phyloP scores from a whole-genome alignment of 2,329 filamentous ascomycete species.

The Ophiocordyceps sinensis region DNA sequence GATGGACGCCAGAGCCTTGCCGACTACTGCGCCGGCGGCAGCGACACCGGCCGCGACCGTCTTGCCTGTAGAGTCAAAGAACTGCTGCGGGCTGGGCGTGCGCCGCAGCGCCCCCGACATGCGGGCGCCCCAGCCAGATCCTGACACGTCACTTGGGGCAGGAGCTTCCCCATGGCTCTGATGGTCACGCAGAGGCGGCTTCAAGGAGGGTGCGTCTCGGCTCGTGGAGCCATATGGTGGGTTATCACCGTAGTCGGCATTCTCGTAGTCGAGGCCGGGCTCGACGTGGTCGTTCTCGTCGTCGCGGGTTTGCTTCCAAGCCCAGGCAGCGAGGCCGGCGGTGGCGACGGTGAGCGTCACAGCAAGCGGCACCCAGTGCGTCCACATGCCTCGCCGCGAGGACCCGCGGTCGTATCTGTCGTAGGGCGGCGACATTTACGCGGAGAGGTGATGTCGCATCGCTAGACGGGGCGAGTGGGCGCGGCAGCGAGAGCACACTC shows the following conservation, averaged over 20 bases:
- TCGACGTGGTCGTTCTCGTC: conserved; percentile 53
- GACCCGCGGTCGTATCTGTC: conserved; percentile 42
- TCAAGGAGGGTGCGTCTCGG: conserved; percentile 18
- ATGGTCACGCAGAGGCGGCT: conserved; percentile 22
- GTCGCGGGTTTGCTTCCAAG: conserved; percentile 78
- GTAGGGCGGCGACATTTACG: conserved; percentile 46
- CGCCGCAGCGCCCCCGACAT: conserved; percentile 70
- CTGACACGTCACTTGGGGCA: conserved; percentile 15
- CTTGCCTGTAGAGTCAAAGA: conserved; percentile 72
- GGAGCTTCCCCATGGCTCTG: conserved; percentile 26
- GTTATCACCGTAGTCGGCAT: conserved; percentile 38
- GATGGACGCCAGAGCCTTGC: conserved; percentile 69
- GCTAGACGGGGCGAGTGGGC: conserved; percentile 5
- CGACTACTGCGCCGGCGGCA: conserved; percentile 69
- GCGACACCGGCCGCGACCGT: conserved; percentile 69
- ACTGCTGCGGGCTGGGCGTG: conserved; percentile 76
- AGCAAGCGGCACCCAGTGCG: conserved; percentile 81
- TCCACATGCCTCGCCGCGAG: conserved; percentile 49
- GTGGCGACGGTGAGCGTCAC: conserved; percentile 81
- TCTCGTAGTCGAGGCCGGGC: conserved; percentile 31
- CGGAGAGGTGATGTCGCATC: conserved; percentile 18
- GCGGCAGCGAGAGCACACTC: conserved; percentile 2
- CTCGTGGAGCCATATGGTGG: conserved; percentile 30
- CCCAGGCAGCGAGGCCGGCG: conserved; percentile 76
- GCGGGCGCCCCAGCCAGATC: conserved; percentile 53